These are phyloP conservation scores for Emmonsiellopsis sp. DNA, from an alignment of 2,329 filamentous ascomycete species.

Conservation along the genomic window DNA sequence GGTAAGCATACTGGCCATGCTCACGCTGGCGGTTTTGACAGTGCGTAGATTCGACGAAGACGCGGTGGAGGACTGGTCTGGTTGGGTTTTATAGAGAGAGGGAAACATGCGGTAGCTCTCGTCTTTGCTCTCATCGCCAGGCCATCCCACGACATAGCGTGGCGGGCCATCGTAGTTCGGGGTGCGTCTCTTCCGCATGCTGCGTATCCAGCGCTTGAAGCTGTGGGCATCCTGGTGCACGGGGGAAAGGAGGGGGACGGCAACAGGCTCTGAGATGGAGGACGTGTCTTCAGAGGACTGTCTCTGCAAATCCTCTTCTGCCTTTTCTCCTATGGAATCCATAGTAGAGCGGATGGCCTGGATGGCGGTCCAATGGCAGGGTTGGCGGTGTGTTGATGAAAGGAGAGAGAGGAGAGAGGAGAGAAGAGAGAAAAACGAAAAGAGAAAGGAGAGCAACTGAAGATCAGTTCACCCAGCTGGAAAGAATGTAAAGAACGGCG, in stretches of 20 bases:
- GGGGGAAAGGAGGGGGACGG: neutral
- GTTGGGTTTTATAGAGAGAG: conserved; percentile 28
- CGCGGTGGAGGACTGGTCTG: conserved; percentile 59
- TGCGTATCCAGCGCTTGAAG: conserved; percentile 33
- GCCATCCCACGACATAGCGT: conserved; percentile 30
- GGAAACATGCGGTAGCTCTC: conserved; percentile 14
- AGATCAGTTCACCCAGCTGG: no score
- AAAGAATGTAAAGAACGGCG: no score
- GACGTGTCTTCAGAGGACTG: neutral
- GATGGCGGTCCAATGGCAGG: no score
- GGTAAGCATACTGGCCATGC: conserved; percentile 60
- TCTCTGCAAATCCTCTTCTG: neutral
- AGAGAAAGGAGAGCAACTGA: no score
- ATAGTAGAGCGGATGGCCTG: neutral
- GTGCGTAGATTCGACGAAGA: conserved; percentile 74
- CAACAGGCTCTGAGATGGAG: neutral
- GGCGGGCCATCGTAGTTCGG: conserved; percentile 7
- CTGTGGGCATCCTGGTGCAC: conserved; percentile 10
- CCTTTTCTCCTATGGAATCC: conserved; percentile 2
- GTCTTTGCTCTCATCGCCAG: conserved; percentile 16
- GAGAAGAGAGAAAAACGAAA: neutral
- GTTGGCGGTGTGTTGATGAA: no score
- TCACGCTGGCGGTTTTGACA: conserved; percentile 72
- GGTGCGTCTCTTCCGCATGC: conserved; percentile 22
- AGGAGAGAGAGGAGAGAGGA: no score